phyloP scores from a whole-genome alignment of 108 stramenopile genomes.

The Parietichytrium sp. region DNA sequence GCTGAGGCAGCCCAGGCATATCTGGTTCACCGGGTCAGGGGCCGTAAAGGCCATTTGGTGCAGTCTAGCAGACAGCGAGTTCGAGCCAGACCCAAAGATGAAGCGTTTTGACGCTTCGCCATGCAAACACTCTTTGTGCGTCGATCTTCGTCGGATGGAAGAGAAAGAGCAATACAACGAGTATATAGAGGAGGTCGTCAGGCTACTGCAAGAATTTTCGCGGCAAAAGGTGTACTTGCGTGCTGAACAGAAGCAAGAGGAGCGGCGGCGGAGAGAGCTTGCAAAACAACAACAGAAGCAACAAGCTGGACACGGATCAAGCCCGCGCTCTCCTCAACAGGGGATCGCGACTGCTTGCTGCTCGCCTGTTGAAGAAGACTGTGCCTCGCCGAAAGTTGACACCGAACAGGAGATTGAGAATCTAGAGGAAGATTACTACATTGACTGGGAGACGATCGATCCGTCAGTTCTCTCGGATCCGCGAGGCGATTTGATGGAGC shows the following conservation, averaged over 20 bases:
- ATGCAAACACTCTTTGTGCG: background rate
- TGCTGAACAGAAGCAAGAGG: slow-evolving; percentile 11
- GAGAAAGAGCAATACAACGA: slow-evolving; percentile 45
- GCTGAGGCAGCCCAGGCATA: slow-evolving; percentile 40
- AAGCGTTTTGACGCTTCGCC: background rate
- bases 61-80: slow-evolving; percentile 37
- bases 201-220: slow-evolving; percentile 35
- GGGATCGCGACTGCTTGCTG: too few relatives aligned
- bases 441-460: slow-evolving; percentile 15
- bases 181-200: slow-evolving; percentile 48
- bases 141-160: slow-evolving; percentile 46
- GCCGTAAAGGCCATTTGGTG: slow-evolving; percentile 51
- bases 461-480: background rate
- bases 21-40: slow-evolving; percentile 59
- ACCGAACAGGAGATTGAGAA: too few relatives aligned
- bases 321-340: too few relatives aligned
- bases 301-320: too few relatives aligned
- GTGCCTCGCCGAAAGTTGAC: too few relatives aligned
- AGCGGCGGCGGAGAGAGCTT: too few relatives aligned
- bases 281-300: too few relatives aligned
- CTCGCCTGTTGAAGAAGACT: too few relatives aligned
- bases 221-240: background rate
- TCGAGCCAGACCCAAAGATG: background rate
- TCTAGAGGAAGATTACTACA: slow-evolving; percentile 21
- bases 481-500: background rate